phyloP scores from a whole-genome alignment of 1,284 basidiomycete genomes.

The Meira nashicola region DNA sequence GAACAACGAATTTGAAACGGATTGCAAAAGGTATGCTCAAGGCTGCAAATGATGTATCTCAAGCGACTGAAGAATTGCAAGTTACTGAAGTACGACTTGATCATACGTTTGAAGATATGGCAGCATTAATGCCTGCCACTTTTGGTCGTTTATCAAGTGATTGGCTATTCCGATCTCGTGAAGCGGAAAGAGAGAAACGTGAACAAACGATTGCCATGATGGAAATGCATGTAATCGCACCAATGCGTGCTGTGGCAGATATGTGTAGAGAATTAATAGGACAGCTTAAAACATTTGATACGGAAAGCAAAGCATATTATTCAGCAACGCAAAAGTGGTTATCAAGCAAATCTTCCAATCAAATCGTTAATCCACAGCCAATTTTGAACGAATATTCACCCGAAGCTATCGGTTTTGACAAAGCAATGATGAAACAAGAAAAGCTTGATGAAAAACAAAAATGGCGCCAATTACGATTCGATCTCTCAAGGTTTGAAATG shows the following conservation, averaged over 20 bases:
- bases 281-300: constrained; percentile 29
- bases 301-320: constrained; percentile 39
- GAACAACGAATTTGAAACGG: constrained; percentile 30
- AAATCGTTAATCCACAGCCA: background rate
- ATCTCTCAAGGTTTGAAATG: constrained; percentile 30
- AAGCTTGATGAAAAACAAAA: constrained; percentile 38
- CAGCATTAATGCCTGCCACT: constrained; percentile 20
- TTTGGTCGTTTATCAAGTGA: constrained; percentile 18
- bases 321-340: constrained; percentile 44
- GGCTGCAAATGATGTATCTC: constrained; percentile 20
- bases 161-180: constrained; percentile 17
- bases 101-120: constrained; percentile 20
- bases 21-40: constrained; percentile 24
- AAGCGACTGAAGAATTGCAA: constrained; percentile 18
- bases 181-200: constrained; percentile 12
- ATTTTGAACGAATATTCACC: background rate
- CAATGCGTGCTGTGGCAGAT: constrained; percentile 24
- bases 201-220: constrained; percentile 24
- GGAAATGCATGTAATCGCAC: constrained; percentile 16
- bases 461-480: constrained; percentile 32
- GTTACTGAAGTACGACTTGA: constrained; percentile 26
- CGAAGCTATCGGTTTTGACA: background rate
- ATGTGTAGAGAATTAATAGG: constrained; percentile 28
- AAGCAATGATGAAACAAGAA: constrained; percentile 20
- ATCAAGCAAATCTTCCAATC: constrained; percentile 13